Percentiles rank a stretch among this genome's conserved stretches.
These are phyloP conservation scores for Funneliformis mosseae DNA, from an alignment of 192 early-diverging fungal species.

Conservation along the genomic window DNA sequence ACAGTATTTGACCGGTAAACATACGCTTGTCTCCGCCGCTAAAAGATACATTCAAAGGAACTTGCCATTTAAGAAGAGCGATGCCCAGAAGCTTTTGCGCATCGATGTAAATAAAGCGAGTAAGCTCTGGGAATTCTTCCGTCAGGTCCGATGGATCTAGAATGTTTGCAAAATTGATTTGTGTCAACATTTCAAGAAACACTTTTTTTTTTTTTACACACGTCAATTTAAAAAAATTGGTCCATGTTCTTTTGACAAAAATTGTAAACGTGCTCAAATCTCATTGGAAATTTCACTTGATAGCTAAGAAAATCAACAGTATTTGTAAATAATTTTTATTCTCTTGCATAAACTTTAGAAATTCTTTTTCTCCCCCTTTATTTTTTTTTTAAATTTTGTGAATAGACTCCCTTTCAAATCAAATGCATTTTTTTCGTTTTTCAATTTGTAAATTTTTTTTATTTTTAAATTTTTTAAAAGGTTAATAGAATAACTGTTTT, in stretches of 20 bases:
- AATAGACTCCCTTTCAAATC: neutral
- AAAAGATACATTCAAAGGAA: constrained; percentile 40
- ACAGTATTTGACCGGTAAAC: constrained; percentile 84
- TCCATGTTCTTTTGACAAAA: no score
- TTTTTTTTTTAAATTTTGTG: neutral
- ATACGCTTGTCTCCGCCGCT: constrained; percentile 70
- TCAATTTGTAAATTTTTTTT: neutral
- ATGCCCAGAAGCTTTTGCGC: constrained; percentile 86
- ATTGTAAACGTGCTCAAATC: no score
- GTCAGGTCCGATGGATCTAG: constrained; percentile 78
- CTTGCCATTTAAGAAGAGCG: constrained; percentile 79
- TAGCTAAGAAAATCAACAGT: no score
- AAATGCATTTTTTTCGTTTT: neutral
- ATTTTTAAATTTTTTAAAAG: neutral
- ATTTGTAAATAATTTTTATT: neutral
- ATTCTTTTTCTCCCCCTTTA: neutral
- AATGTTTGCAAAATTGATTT: neutral
- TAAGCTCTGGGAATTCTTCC: constrained; percentile 89
- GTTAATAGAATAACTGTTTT: no score
- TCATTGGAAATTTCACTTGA: no score
- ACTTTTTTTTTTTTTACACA: no score
- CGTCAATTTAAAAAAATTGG: no score
- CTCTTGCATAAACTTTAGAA: neutral
- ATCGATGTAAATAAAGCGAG: constrained; percentile 95
- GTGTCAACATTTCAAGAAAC: no score